Conservation (phyloP, 2,329 filamentous ascomycete genomes). For the Penicillium sp. region DNA sequence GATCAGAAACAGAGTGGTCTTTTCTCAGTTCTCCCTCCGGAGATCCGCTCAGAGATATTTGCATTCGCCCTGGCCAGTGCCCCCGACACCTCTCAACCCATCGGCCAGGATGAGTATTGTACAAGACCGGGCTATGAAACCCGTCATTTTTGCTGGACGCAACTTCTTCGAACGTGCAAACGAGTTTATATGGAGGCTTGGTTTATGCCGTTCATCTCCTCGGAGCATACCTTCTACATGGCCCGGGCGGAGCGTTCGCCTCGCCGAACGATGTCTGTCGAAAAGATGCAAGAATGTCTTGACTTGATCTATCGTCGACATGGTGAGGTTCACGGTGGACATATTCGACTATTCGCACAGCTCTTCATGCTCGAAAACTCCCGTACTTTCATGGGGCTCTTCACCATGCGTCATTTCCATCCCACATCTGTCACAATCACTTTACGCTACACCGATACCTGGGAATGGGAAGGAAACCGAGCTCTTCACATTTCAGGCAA, state of each 20-base stretch:
- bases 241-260: constrained; percentile 33
- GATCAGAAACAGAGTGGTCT: constrained; percentile 27
- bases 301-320: constrained; percentile 19
- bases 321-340: constrained; percentile 29
- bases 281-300: constrained; percentile 18
- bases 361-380: constrained; percentile 41
- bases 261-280: constrained; percentile 7
- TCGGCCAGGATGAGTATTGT: constrained; percentile 37
- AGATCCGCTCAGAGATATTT: constrained; percentile 53
- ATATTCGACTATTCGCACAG: constrained; percentile 46
- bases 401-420: constrained; percentile 30
- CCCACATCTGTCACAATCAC: constrained; percentile 45
- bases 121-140: constrained; percentile 44
- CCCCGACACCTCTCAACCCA: constrained; percentile 30
- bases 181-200: constrained; percentile 45
- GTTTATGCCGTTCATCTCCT: constrained; percentile 43
- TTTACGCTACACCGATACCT: constrained; percentile 53
- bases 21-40: constrained; percentile 46
- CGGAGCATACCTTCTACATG: constrained; percentile 44
- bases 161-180: constrained; percentile 46
- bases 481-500: constrained; percentile 35
- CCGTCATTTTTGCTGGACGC: constrained; percentile 35
- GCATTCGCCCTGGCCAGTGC: constrained; percentile 40
- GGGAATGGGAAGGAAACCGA: constrained; percentile 44
- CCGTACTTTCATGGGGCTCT: constrained; percentile 20